Evolutionary conservation across 2,329 filamentous ascomycete genomes (phyloP).

Genomic region (Aspergillus sp.): DNA sequence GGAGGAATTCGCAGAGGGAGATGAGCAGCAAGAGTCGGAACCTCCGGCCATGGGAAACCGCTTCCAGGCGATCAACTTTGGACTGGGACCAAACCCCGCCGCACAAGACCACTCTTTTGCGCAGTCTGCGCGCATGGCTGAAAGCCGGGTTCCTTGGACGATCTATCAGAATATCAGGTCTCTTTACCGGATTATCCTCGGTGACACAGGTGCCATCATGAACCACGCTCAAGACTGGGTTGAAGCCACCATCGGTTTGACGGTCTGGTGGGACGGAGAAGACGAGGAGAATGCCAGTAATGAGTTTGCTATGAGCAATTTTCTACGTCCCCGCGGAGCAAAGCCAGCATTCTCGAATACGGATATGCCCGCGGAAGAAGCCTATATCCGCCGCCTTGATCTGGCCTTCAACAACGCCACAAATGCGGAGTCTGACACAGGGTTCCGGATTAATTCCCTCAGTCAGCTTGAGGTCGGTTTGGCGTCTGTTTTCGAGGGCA

Average conservation of each 20-base stretch:
- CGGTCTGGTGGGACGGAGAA: constrained; percentile 91
- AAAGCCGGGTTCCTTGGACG: constrained; percentile 84
- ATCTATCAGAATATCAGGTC: constrained; percentile 82
- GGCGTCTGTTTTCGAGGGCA: constrained; percentile 78
- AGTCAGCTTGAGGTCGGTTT: constrained; percentile 77
- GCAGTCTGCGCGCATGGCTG: constrained; percentile 69
- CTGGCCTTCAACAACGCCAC: constrained; percentile 66
- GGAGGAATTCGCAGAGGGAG: constrained; percentile 75
- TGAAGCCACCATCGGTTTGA: constrained; percentile 78
- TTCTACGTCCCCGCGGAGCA: constrained; percentile 23
- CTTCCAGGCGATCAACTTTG: constrained; percentile 51
- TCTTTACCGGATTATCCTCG: constrained; percentile 78
- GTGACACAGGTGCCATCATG: constrained; percentile 72
- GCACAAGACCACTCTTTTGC: constrained; percentile 59
- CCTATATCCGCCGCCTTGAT: constrained; percentile 72
- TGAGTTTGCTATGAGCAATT: constrained; percentile 15
- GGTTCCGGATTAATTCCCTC: constrained; percentile 72
- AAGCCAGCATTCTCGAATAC: constrained; percentile 29
- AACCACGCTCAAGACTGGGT: constrained; percentile 84
- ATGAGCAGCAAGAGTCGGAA: constrained; percentile 49
- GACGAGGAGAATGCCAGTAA: constrained; percentile 51
- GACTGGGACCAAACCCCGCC: constrained; percentile 38
- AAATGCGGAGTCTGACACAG: constrained; percentile 58
- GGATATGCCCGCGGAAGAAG: constrained; percentile 54
- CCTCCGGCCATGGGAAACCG: constrained; percentile 40